Conservation (phyloP, 2,329 filamentous ascomycete species). For the Alternaria incomplexa region DNA sequence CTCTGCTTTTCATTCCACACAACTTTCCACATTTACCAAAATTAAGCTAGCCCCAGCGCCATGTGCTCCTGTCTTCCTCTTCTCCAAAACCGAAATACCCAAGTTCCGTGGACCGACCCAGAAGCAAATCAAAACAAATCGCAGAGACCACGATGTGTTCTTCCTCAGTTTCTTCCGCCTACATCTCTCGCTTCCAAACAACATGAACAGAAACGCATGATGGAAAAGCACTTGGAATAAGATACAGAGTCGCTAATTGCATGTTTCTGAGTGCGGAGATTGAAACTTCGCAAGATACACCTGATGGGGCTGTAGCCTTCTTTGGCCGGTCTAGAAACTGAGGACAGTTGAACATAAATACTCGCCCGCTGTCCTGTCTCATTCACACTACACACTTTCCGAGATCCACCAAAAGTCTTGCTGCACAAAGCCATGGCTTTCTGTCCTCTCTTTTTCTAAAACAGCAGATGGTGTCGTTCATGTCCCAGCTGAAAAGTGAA, state of each 20-base stretch:
- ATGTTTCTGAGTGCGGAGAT: neutral
- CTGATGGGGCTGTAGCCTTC: neutral
- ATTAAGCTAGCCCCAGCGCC: too few species aligned
- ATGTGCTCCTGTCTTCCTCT: neutral
- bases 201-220: accelerated
- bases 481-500: neutral
- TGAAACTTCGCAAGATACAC: neutral
- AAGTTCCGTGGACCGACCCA: neutral
- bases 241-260: neutral
- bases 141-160: neutral
- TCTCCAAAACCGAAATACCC: neutral
- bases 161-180: neutral
- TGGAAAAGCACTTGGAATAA: neutral
- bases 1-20: neutral
- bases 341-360: neutral
- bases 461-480: accelerated
- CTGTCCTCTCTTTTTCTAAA: neutral
- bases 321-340: neutral
- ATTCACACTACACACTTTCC: neutral
- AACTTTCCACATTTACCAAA: neutral
- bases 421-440: neutral
- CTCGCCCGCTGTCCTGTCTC: neutral
- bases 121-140: neutral
- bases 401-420: neutral
- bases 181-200: neutral